phyloP scores from a whole-genome alignment of 164 flowering plant species.

The Piper longum region DNA sequence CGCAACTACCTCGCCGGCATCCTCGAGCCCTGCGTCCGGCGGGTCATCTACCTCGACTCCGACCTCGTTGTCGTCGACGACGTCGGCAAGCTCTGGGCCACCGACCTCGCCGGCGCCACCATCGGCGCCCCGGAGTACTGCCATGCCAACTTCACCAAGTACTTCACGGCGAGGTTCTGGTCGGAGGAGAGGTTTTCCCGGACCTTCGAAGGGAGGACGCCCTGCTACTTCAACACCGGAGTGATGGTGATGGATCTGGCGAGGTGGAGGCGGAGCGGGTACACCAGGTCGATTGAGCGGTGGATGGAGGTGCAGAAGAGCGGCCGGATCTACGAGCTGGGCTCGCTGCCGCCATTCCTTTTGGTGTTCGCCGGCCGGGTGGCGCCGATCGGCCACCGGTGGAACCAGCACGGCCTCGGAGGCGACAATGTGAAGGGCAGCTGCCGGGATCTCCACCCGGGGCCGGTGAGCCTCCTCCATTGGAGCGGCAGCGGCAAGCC shows the following conservation, averaged over 20 bases:
- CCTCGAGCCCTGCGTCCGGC: conserved; percentile 22
- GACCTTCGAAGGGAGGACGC: conserved; percentile 19
- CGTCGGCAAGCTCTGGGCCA: conserved; percentile 22
- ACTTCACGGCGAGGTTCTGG: conserved; percentile 24
- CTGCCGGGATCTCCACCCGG: conserved; percentile 80
- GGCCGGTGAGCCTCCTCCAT: conserved; percentile 84
- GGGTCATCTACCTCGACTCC: conserved; percentile 28
- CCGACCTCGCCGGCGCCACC: conserved; percentile 10
- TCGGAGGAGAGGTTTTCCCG: conserved; percentile 10
- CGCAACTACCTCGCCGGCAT: conserved; percentile 22
- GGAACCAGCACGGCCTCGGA: conserved; percentile 97
- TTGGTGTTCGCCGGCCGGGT: conserved; percentile 85
- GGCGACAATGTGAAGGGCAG: conserved; percentile 90
- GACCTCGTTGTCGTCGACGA: conserved; percentile 29
- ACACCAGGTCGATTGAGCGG: conserved; percentile 63
- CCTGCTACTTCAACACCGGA: conserved; percentile 96
- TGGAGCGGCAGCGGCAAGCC: conserved; percentile 99
- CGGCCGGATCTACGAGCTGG: conserved; percentile 85
- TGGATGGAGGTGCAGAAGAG: conserved; percentile 96
- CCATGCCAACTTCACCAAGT: conserved; percentile 27
- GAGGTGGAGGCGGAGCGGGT: conserved; percentile 70
- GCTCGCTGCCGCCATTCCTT: conserved; percentile 86
- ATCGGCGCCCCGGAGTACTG: conserved; percentile 32
- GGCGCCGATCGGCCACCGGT: conserved; percentile 89
- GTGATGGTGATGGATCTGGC: conserved; percentile 92